These are phyloP conservation scores for Backusella tuberculispora DNA, from an alignment of 192 early-diverging fungal genomes.

Conservation along the genomic window DNA sequence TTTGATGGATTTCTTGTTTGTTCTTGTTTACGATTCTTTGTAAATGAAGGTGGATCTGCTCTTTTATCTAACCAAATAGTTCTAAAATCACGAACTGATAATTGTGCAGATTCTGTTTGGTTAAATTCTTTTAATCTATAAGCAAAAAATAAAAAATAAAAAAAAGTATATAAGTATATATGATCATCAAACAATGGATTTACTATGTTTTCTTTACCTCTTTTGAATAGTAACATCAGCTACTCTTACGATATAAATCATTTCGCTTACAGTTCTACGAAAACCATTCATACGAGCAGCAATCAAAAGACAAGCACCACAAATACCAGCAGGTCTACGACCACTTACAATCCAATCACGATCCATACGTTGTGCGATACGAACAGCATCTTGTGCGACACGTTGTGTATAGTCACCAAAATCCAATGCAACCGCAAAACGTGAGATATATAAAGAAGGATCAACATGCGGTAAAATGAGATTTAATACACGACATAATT, in stretches of 20 bases:
- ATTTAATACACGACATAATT: slow-evolving; percentile 68
- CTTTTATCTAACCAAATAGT: slow-evolving; percentile 81
- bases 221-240: slow-evolving; percentile 84
- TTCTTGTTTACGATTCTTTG: slow-evolving; percentile 35
- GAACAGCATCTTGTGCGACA: slow-evolving; percentile 79
- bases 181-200: no score
- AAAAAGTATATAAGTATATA: background rate
- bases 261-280: slow-evolving; percentile 77
- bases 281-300: slow-evolving; percentile 93
- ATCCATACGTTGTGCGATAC: slow-evolving; percentile 88
- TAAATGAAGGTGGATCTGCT: slow-evolving; percentile 86
- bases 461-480: slow-evolving; percentile 77
- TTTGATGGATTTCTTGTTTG: background rate
- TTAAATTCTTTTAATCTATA: slow-evolving; percentile 80
- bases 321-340: slow-evolving; percentile 91
- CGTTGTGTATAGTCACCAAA: slow-evolving; percentile 86
- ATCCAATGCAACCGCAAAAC: slow-evolving; percentile 87
- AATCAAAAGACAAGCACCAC: slow-evolving; percentile 89
- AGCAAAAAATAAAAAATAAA: slow-evolving; percentile 17
- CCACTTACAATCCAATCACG: slow-evolving; percentile 94
- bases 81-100: slow-evolving; percentile 83
- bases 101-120: slow-evolving; percentile 71
- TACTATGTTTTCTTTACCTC: slow-evolving; percentile 44
- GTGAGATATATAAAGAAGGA: slow-evolving; percentile 89
- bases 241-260: slow-evolving; percentile 89